phyloP scores from a whole-genome alignment of 164 flowering plant species.

The Paratinospora sagittata region DNA sequence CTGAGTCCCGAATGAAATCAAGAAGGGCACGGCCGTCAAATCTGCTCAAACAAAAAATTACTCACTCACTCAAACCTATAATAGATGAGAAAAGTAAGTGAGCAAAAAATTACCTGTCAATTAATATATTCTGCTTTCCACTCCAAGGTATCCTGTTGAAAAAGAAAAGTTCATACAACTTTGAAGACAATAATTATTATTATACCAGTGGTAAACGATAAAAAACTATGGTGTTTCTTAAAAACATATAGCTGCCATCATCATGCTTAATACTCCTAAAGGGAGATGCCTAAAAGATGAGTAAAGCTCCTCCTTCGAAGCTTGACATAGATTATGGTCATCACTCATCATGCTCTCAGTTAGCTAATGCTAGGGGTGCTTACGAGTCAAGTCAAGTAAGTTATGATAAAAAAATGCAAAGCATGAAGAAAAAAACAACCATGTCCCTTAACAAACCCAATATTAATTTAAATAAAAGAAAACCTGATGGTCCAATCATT shows the following conservation, averaged over 20 bases:
- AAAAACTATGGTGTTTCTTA: background rate
- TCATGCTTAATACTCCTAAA: too few relatives aligned
- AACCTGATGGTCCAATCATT: too few relatives aligned
- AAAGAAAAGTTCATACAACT: background rate
- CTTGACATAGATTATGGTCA: too few relatives aligned
- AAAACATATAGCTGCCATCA: background rate
- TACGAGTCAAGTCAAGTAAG: too few relatives aligned
- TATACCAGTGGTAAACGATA: background rate
- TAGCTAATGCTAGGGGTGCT: too few relatives aligned
- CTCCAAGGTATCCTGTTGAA: conserved; percentile 90
- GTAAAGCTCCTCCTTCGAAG: too few relatives aligned
- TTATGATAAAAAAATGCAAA: too few relatives aligned
- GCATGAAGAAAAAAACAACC: too few relatives aligned
- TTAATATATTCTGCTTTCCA: conserved; percentile 79
- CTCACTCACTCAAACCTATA: background rate
- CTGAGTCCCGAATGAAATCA: conserved; percentile 78
- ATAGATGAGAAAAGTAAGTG: background rate
- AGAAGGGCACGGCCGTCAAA: conserved; percentile 98
- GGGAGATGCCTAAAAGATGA: too few relatives aligned
- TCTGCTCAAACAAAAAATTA: conserved; percentile 33
- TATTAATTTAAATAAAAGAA: too few relatives aligned
- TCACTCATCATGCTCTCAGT: too few relatives aligned
- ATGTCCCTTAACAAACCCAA: too few relatives aligned
- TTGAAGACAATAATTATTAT: background rate
- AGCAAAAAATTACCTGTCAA: conserved; percentile 60